Base-by-base conservation (phyloP, 371 early-diverging fungal genomes). In the Zychaea mexicana region DNA sequence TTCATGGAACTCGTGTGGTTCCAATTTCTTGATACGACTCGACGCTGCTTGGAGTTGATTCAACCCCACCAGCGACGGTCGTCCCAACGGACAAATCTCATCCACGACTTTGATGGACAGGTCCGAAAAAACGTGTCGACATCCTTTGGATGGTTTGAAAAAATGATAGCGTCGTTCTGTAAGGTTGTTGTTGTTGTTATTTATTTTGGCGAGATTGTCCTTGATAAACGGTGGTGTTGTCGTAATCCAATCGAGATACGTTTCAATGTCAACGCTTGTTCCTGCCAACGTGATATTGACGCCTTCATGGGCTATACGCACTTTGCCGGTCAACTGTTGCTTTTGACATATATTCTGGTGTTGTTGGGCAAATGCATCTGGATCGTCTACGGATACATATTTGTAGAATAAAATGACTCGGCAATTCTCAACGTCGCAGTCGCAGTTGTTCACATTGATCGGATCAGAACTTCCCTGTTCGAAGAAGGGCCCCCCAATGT, bases 101-200 rank as follows among this genome's bases (percentile, higher is more conserved):
- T 85, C 82, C 3, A 89, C 88, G 0, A 84, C 62, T 60, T 87
- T 88, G 66, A 91, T 79, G 2, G 85, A 85, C 2, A 87, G 57
- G 22, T 76, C 79, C 3, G 78, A 76, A 80, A 90, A 90, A 5
- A 85, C 87, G 67, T 91, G 91, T 0, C 49, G 59, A 59, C 91
- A 91, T 3, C 91, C 91, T n/a, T 56, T 39, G 1, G 85, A 83
- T 17, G 91, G 91, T 42, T 91, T 91, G 64, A 91, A 91, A 61
- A 90, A 90, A n/a, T 62, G 26, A 47, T 74, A 72, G 6, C 67
- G 62, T 42, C 42, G 42, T 42, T 42, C 42, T 42, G 13, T 15
- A 49, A 4, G 6, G 22, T 49, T 6, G 22, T 22, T 49, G 22
- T 19, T 3, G n/a, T 6, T 19, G 32, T 31, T 59, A 27, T 22